Conservation (phyloP, 2,329 filamentous ascomycete species). For the Paracamarosporium sp. region DNA sequence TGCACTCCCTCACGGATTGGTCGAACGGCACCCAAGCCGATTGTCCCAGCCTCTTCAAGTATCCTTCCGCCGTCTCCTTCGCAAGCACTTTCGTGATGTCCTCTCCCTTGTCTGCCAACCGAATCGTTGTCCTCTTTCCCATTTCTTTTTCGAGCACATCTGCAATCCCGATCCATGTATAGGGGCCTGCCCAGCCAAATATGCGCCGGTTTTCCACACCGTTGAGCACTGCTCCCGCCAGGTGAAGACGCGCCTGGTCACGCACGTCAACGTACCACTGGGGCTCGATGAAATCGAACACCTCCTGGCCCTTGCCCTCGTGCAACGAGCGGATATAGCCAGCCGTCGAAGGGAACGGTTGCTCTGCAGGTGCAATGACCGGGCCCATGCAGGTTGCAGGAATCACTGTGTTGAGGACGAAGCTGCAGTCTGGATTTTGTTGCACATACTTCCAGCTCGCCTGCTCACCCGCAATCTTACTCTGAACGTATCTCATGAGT, state of each 20-base stretch:
- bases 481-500: constrained; percentile 53
- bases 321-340: constrained; percentile 16
- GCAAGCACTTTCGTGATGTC: constrained; percentile 14
- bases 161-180: constrained; percentile 17
- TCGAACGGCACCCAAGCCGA: constrained; percentile 18
- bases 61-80: constrained; percentile 3
- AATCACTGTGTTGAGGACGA: constrained; percentile 18
- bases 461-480: constrained; percentile 55
- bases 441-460: constrained; percentile 17
- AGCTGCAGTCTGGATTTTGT: constrained; percentile 13
- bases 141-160: constrained; percentile 16
- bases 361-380: constrained; percentile 13
- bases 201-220: constrained; percentile 19
- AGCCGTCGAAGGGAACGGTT: constrained; percentile 16
- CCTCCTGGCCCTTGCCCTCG: constrained; percentile 12
- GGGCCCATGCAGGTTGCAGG: constrained; percentile 18
- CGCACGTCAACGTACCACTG: constrained; percentile 16
- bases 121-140: constrained; percentile 12
- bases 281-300: constrained; percentile 12
- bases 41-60: constrained; percentile 15
- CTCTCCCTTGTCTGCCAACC: constrained; percentile 16
- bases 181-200: constrained; percentile 18
- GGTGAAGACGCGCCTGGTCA: constrained; percentile 20
- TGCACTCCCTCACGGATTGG: constrained; percentile 15
- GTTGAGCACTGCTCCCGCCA: constrained; percentile 18